These are phyloP conservation scores for Nakazawaea ernobii DNA, from an alignment of 805 yeast genomes.

Conservation along the genomic window DNA sequence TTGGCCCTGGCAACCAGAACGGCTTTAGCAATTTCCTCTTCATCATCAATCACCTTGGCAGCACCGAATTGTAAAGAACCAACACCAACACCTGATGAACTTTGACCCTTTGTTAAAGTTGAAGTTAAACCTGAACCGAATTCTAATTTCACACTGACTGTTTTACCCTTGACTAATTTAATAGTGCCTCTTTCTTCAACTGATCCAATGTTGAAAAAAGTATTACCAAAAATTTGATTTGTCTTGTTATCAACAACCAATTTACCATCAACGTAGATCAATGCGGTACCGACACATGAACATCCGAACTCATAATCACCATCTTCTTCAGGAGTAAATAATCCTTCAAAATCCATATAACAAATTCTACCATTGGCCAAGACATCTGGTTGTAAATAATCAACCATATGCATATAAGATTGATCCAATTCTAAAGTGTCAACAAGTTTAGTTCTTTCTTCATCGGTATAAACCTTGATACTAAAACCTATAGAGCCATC, in stretches of 20 bases:
- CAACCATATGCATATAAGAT: conserved; percentile 17
- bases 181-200: conserved; percentile 27
- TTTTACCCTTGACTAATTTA: conserved; percentile 27
- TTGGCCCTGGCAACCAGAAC: conserved; percentile 40
- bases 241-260: conserved; percentile 41
- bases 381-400: conserved; percentile 16
- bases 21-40: conserved; percentile 33
- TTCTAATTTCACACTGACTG: conserved; percentile 32
- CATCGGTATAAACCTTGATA: conserved; percentile 10
- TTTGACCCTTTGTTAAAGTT: conserved; percentile 16
- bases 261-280: conserved; percentile 34
- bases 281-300: conserved; percentile 35
- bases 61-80: conserved; percentile 31
- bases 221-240: conserved; percentile 33
- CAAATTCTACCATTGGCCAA: conserved; percentile 21
- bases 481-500: conserved; percentile 9
- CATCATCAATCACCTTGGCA: conserved; percentile 21
- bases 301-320: conserved; percentile 34
- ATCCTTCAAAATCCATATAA: conserved; percentile 34
- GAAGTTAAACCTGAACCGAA: conserved; percentile 36
- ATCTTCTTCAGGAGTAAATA: conserved; percentile 30
- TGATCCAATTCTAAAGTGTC: conserved; percentile 13
- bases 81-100: conserved; percentile 25
- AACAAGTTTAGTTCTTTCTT: conserved; percentile 4
- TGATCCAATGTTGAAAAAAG: conserved; percentile 37